Conservation (phyloP, 225 moss, liverwort and hornwort genomes). For the Antitrichia curtipendula region DNA sequence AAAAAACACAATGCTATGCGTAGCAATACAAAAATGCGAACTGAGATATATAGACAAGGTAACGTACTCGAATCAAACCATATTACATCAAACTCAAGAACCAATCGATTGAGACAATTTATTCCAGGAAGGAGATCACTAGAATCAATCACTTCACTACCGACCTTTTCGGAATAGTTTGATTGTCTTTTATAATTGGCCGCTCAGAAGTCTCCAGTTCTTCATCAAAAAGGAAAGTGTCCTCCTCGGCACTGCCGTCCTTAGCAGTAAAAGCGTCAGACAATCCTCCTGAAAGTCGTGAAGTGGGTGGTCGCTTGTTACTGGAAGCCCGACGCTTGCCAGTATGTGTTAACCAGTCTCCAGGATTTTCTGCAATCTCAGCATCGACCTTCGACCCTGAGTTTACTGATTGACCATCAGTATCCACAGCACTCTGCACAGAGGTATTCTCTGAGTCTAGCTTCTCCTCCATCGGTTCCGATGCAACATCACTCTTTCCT, state of each 20-base stretch:
- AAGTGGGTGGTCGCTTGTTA: conserved; percentile 62
- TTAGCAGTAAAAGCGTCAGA: conserved; percentile 73
- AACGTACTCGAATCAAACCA: background rate
- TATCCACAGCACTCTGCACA: conserved; percentile 8
- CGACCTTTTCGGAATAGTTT: conserved; percentile 30
- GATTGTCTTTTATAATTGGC: conserved; percentile 29
- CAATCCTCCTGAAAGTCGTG: conserved; percentile 63
- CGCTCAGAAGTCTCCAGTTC: conserved; percentile 77
- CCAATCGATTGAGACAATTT: background rate
- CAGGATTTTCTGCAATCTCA: conserved; percentile 52
- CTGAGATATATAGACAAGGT: background rate
- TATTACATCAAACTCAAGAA: background rate
- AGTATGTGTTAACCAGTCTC: conserved; percentile 65
- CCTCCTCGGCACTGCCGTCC: conserved; percentile 48
- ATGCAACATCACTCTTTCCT: background rate
- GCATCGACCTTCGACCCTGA: conserved; percentile 36
- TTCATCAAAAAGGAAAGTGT: conserved; percentile 87
- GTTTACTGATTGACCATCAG: conserved; percentile 18
- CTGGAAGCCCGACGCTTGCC: conserved; percentile 57
- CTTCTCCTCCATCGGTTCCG: background rate
- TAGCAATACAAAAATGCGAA: background rate
- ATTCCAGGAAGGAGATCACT: background rate
- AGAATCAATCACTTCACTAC: background rate
- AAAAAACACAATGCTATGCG: background rate
- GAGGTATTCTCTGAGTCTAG: background rate